A percentile compares a stretch with the other conserved stretches of the same genome.
Conservation (phyloP, 805 yeast species). For the Candida endomychidarum region DNA sequence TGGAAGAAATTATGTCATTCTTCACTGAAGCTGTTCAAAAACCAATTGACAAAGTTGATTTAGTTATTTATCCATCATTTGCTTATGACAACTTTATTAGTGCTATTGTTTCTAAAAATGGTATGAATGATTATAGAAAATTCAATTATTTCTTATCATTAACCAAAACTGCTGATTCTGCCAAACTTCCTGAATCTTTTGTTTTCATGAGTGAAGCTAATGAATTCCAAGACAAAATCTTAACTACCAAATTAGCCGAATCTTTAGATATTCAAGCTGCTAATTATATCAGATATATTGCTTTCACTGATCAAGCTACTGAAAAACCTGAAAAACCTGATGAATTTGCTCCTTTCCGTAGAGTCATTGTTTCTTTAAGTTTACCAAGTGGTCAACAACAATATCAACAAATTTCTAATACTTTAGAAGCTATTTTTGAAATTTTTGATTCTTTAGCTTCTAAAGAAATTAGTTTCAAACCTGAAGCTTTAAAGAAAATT, state of each 20-base stretch:
- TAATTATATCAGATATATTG: conserved; percentile 54
- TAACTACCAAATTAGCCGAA: conserved; percentile 46
- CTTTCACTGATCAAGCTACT: conserved; percentile 82
- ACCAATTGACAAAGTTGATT: conserved; percentile 57
- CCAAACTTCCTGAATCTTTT: conserved; percentile 66
- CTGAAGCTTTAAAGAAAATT: conserved; percentile 76
- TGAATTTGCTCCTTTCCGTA: conserved; percentile 55
- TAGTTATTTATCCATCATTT: conserved; percentile 57
- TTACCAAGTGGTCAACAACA: conserved; percentile 53
- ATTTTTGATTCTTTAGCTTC: conserved; percentile 60
- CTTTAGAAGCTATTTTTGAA: conserved; percentile 57
- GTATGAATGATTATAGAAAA: conserved; percentile 75
- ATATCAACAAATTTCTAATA: conserved; percentile 45
- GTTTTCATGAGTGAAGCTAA: conserved; percentile 88
- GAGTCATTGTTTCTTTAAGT: conserved; percentile 54
- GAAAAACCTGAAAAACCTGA: conserved; percentile 62
- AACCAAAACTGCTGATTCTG: conserved; percentile 76
- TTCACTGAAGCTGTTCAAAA: conserved; percentile 56
- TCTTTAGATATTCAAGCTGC: conserved; percentile 44
- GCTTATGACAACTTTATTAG: conserved; percentile 70
- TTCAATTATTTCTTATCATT: conserved; percentile 79
- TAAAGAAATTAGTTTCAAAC: conserved; percentile 53
- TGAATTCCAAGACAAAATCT: conserved; percentile 71
- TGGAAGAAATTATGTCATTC: conserved; percentile 62
- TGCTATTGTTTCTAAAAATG: conserved; percentile 81